A percentile compares a stretch with the other conserved stretches of the same genome.
Conservation (phyloP, 495 filamentous ascomycete genomes). For the Arthonia radiata region DNA sequence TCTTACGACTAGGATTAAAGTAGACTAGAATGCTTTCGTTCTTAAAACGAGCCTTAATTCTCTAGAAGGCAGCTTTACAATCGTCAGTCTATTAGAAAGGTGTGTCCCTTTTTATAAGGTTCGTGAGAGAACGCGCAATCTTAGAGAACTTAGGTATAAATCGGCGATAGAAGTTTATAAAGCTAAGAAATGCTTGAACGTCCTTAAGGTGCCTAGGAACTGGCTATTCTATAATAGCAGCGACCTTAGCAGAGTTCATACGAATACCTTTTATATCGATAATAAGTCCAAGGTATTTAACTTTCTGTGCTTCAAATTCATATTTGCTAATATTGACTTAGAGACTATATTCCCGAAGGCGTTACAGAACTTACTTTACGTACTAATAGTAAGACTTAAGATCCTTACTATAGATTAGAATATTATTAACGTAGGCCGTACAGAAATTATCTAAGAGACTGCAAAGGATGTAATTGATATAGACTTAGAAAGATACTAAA, state of each 20-base stretch:
- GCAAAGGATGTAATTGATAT: background rate
- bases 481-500: background rate
- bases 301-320: slow-evolving; percentile 8
- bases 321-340: slow-evolving; percentile 12
- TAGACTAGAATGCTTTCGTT: slow-evolving; percentile 8
- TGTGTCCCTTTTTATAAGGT: slow-evolving; percentile 5
- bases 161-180: slow-evolving; percentile 14
- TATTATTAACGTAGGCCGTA: slow-evolving; percentile 2
- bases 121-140: slow-evolving; percentile 4
- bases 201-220: slow-evolving; percentile 7
- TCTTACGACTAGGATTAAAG: slow-evolving; percentile 7
- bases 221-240: slow-evolving; percentile 10
- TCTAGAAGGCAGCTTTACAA: slow-evolving; percentile 22
- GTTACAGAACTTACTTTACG: slow-evolving; percentile 8
- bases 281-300: slow-evolving; percentile 7
- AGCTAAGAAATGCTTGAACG: slow-evolving; percentile 11
- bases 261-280: background rate
- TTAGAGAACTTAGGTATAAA: slow-evolving; percentile 11
- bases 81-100: slow-evolving; percentile 12
- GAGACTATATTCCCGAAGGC: slow-evolving; percentile 6
- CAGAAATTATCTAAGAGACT: background rate
- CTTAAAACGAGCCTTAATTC: slow-evolving; percentile 22
- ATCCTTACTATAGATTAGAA: background rate
- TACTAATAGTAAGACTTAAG: slow-evolving; percentile 7
- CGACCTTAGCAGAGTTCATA: slow-evolving; percentile 2